Conservation (phyloP, 2,329 filamentous ascomycete genomes). For the Hypoxylon sp. region DNA sequence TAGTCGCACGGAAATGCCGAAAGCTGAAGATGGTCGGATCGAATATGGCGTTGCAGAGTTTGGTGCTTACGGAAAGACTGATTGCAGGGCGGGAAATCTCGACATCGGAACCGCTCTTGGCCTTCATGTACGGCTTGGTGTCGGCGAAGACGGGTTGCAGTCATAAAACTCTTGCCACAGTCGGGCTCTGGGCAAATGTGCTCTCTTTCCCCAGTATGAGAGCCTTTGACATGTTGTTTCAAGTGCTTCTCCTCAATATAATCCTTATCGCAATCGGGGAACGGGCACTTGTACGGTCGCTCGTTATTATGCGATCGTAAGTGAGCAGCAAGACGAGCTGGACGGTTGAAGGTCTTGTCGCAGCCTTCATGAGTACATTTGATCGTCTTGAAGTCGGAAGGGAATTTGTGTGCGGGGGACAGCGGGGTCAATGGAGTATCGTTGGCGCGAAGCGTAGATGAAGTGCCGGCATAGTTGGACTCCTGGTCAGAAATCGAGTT, state of each 20-base stretch:
- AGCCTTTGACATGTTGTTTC: constrained; percentile 83
- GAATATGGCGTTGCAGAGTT: constrained; percentile 84
- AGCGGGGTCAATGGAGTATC: constrained; percentile 61
- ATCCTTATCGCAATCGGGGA: constrained; percentile 77
- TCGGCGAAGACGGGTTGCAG: constrained; percentile 77
- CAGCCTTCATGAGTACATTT: constrained; percentile 79
- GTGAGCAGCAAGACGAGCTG: constrained; percentile 80
- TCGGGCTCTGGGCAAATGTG: constrained; percentile 75
- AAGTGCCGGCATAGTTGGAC: constrained; percentile 35
- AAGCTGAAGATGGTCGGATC: constrained; percentile 75
- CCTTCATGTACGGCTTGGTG: constrained; percentile 83
- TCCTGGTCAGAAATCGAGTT: constrained; percentile 30
- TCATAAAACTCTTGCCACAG: constrained; percentile 84
- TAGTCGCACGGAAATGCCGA: constrained; percentile 76
- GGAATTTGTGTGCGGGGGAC: constrained; percentile 64
- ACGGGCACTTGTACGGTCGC: constrained; percentile 77
- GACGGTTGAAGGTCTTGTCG: constrained; percentile 85
- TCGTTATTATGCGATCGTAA: constrained; percentile 86
- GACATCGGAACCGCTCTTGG: constrained; percentile 78
- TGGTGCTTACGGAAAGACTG: constrained; percentile 88
- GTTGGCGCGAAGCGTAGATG: constrained; percentile 39
- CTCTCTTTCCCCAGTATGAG: constrained; percentile 75
- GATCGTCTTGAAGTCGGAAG: constrained; percentile 79
- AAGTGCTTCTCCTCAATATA: constrained; percentile 90
- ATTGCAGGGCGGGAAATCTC: constrained; percentile 72